These are phyloP conservation scores for Rhizopogon sp. DNA, from an alignment of 768 basidiomycete genomes.

Conservation along the genomic window DNA sequence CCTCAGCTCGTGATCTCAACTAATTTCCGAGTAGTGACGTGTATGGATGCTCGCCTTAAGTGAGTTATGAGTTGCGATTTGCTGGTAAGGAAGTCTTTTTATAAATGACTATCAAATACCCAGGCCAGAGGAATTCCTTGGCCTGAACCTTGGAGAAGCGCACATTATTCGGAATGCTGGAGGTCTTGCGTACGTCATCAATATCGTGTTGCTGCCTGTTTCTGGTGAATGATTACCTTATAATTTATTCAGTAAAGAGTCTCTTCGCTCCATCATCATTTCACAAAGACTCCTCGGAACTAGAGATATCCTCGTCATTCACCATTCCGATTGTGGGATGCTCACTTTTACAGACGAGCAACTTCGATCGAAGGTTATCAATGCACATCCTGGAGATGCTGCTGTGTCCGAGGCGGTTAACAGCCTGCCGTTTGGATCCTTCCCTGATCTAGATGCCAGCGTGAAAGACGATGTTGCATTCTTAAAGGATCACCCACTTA, in stretches of 20 bases:
- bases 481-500: constrained; percentile 50
- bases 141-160: constrained; percentile 61
- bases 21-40: constrained; percentile 40
- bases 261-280: constrained; percentile 61
- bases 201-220: background rate
- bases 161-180: constrained; percentile 77
- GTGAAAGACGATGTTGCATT: constrained; percentile 56
- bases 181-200: constrained; percentile 46
- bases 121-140: constrained; percentile 55
- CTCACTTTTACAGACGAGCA: constrained; percentile 50
- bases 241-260: constrained; percentile 43
- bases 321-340: constrained; percentile 75
- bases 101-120: constrained; percentile 2
- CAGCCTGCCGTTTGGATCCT: constrained; percentile 47
- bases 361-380: constrained; percentile 46
- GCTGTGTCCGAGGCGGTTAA: constrained; percentile 39
- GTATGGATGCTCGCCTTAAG: constrained; percentile 76
- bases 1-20: background rate
- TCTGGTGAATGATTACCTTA: background rate
- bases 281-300: constrained; percentile 73
- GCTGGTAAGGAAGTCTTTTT: background rate
- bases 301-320: constrained; percentile 60
- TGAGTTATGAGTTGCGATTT: constrained; percentile 28
- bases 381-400: constrained; percentile 31
- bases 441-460: constrained; percentile 39